Base-by-base conservation (phyloP, 805 yeast genomes). In the Saccharomycopsis sp. region DNA sequence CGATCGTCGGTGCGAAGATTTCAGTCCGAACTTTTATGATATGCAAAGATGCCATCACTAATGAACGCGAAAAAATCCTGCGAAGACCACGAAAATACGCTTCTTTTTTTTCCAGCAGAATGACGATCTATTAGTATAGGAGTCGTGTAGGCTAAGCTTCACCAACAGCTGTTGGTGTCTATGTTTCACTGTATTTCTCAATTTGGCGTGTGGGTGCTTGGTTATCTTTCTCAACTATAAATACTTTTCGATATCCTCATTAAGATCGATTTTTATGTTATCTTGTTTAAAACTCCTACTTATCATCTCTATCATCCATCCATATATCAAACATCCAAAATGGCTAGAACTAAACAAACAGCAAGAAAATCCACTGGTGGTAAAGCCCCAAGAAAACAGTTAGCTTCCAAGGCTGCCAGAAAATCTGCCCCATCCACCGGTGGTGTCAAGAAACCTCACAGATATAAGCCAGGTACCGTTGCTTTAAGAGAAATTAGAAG, bases 401-500 rank as follows among this genome's bases (percentile, higher is more conserved):
- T 87, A 70, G 95, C 95, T 64, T 87, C 95, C 62, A 87, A 87
- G 79, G 95, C 94, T 68, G 95, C 95, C 65, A 87, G 95, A 87
- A 87, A 87, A 73, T 87, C 94, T 47, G 95, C 95, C 54, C 95
- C 95, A 83, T 80, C 89, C 57, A 81, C 91, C 63, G 94, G 94
- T 73, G 95, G 95, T 85, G 94, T 88, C 70, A 87, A 87, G 84
- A 87, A 87, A 77, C 94, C 94, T 64, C 95, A 88, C 84, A 88
- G 96, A 86, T 89, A 89, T 81, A 87, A 87, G 88, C 96, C 96
- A 78, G 96, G 96, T 84, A 89, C 94, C 71, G 94, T 87, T 70
- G 97, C 97, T 63, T 82, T 90, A 74, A 86, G 96, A 80, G 98
- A 92, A 80, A 89, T 92, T 72, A 87, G 97, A 82, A 87, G 95